Evolutionary conservation across 208 protist genomes (phyloP).

Genomic region (Wallacemonas sp.): DNA sequence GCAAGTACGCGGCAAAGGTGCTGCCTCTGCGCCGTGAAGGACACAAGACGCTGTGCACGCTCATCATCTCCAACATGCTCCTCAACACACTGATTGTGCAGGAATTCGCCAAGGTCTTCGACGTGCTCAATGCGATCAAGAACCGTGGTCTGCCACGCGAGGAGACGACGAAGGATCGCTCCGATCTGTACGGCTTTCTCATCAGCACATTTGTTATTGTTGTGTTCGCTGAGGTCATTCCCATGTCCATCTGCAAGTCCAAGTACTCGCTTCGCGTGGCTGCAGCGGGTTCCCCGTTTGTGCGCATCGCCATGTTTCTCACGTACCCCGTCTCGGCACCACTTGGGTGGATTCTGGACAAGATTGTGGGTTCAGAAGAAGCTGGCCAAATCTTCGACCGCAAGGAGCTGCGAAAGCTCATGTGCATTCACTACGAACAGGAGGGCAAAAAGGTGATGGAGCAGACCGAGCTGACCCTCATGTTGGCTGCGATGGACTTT

Average conservation of each 20-base stretch:
- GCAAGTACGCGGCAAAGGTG: conserved; percentile 74
- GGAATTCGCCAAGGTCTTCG: conserved; percentile 58
- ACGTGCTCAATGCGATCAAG: conserved; percentile 43
- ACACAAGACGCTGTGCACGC: conserved; percentile 85
- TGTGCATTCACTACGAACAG: conserved; percentile 85
- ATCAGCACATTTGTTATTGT: conserved; percentile 80
- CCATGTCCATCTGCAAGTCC: conserved; percentile 90
- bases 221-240: conserved; percentile 84
- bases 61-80: conserved; percentile 89
- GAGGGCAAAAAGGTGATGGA: conserved; percentile 46
- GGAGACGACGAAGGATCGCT: conserved; percentile 27
- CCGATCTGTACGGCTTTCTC: conserved; percentile 57
- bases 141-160: conserved; percentile 10
- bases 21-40: conserved; percentile 75
- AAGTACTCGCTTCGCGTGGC: conserved; percentile 84
- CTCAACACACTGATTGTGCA: conserved; percentile 88
- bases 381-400: conserved; percentile 86
- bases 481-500: conserved; percentile 89
- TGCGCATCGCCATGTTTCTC: conserved; percentile 76
- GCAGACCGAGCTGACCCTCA: conserved; percentile 77
- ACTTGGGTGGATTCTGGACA: conserved; percentile 78
- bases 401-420: conserved; percentile 84
- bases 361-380: conserved; percentile 63
- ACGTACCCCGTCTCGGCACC: conserved; percentile 78
- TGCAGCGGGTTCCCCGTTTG: conserved; percentile 69